Evolutionary conservation across 495 filamentous ascomycete genomes (phyloP).

Genomic region (Hyaloscypha variabilis): DNA sequence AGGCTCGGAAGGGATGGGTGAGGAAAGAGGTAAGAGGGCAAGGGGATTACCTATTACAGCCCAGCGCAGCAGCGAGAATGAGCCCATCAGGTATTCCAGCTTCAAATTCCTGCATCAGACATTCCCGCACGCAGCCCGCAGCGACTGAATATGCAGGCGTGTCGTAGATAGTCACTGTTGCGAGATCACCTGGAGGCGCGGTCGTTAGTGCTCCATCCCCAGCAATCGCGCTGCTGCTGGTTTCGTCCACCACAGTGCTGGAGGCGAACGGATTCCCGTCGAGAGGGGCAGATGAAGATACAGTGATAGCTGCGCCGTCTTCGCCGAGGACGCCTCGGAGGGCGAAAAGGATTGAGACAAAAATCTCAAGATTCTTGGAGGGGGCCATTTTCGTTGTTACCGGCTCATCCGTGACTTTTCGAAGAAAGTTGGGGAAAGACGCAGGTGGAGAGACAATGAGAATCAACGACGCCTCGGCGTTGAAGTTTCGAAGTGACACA

Average conservation of each 20-base stretch:
- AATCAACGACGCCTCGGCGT: background rate
- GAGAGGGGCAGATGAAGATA: too few relatives aligned
- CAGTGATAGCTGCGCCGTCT: background rate
- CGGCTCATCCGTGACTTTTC: background rate
- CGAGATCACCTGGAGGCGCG: background rate
- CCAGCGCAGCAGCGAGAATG: background rate
- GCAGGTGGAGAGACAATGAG: background rate
- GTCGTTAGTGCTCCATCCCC: background rate
- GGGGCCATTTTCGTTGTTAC: background rate
- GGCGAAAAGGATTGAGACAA: background rate
- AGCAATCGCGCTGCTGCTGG: background rate
- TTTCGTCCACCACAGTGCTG: background rate
- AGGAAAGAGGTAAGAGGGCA: background rate
- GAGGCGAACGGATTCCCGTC: background rate
- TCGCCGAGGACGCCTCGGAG: background rate
- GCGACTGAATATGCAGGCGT: background rate
- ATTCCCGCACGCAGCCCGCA: background rate
- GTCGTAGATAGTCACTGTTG: slow-evolving; percentile 2
- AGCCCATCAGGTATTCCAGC: background rate
- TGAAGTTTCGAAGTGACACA: background rate
- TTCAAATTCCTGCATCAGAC: background rate
- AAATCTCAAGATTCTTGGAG: background rate
- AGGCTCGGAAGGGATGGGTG: background rate
- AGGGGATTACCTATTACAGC: too few relatives aligned
- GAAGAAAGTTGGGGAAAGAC: background rate